Evolutionary conservation across 2,329 filamentous ascomycete genomes (phyloP), one percentile per base, ranked within the genome.

Genomic region (Calonectria crousiana): DNA sequence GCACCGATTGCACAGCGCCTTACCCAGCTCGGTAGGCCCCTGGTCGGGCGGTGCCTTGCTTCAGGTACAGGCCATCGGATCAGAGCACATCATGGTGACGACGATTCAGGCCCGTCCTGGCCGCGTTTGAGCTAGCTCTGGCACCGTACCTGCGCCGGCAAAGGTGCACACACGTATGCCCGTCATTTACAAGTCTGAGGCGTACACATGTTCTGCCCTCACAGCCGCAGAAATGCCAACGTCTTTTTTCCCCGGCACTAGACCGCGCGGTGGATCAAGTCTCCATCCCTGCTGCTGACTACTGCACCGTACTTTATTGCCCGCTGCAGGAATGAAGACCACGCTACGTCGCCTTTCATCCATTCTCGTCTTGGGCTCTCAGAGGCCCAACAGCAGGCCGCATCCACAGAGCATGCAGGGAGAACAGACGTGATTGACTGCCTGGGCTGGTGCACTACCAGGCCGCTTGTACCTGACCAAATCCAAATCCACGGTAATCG

Each of bases 41-140:
- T 23, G 66, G 70, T 49, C 66, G 60, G 38, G 51, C n/a, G 44
- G 38, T 73, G 67, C 71, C 67, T 67, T 69, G 71, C 71, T 69
- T 73, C 67, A 73, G 71, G 71, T 70, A 67, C 71, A 73, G 71
- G 67, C 41, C 56, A 52, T 69, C n/a, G 44, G 58, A 65, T 47
- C n/a, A 56, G 53, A 44, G 51, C 47, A 64, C 32, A 69, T 52
- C 53, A 34, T 60, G 44, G 41, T 62, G 49, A 65, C 58, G 38
- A 56, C 18, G 44, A 49, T 62, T 36, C 60, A 26, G 41, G 41
- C 60, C 8, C 26, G 26, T 32, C 34, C 41, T 49, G 30, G 60
- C 30, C 41, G 26, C 23, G 44, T 70, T 53, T 26, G 34, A 32
- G 69, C 56, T 51, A 41, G 23, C 23, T 30, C 56, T 41, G n/a